These are phyloP conservation scores for Oxyria digyna DNA, from an alignment of 148 eudicot species.

Conservation along the genomic window DNA sequence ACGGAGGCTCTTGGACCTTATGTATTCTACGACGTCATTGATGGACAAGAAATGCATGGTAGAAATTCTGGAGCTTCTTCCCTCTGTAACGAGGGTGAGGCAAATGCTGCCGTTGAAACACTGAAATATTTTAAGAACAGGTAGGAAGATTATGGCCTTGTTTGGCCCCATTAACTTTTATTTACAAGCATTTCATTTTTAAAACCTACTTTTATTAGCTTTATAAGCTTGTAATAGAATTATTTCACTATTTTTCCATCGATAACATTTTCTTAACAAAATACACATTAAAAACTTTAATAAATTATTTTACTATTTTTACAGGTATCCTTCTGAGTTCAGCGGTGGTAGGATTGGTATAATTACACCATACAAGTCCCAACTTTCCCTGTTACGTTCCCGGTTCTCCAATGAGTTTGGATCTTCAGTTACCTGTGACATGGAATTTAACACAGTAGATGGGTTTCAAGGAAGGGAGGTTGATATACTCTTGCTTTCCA, in stretches of 20 bases:
- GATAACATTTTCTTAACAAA: no score
- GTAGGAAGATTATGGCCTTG: constrained; percentile 30
- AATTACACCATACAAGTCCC: constrained; percentile 87
- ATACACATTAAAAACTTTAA: no score
- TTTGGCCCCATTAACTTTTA: no score
- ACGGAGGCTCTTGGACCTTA: constrained; percentile 83
- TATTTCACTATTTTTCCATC: no score
- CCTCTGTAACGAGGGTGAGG: constrained; percentile 85
- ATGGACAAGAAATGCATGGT: constrained; percentile 77
- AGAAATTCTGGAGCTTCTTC: constrained; percentile 69
- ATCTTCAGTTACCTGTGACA: constrained; percentile 65
- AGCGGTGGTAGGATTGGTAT: constrained; percentile 81
- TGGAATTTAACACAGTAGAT: constrained; percentile 95
- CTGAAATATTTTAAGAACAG: constrained; percentile 56
- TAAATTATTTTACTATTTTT: no score
- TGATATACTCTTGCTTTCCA: constrained; percentile 81
- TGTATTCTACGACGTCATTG: constrained; percentile 71
- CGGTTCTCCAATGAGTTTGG: constrained; percentile 82
- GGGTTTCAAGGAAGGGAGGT: constrained; percentile 99
- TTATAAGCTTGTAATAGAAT: no score
- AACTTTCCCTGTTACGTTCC: constrained; percentile 75
- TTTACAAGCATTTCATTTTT: no score
- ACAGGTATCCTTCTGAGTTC: constrained; percentile 77
- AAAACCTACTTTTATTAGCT: no score
- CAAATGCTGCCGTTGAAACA: constrained; percentile 87